These are phyloP conservation scores for Trichosanthes truncata DNA, from an alignment of 306 rosid genomes.

Conservation along the genomic window DNA sequence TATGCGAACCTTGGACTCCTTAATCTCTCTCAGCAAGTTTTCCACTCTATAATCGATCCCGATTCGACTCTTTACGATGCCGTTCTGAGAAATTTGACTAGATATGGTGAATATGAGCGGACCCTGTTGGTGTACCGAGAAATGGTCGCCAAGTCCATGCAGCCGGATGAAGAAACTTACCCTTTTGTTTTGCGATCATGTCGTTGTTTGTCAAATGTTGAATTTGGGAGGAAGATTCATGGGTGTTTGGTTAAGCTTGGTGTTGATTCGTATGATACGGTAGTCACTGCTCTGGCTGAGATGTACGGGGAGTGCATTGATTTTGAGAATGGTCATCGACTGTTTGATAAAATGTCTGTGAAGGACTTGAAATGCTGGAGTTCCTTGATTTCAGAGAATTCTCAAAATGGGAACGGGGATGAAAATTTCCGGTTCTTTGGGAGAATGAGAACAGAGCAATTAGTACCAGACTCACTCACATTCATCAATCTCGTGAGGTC, in stretches of 20 bases:
- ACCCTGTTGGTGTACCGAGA: conserved; percentile 34
- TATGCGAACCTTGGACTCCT: conserved; percentile 49
- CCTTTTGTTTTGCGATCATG: conserved; percentile 39
- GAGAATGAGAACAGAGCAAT: conserved; percentile 32
- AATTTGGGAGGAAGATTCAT: conserved; percentile 34
- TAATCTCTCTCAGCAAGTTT: conserved; percentile 30
- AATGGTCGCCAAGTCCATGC: conserved; percentile 34
- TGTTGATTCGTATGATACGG: conserved; percentile 33
- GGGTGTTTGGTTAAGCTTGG: conserved; percentile 57
- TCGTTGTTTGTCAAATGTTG: conserved; percentile 13
- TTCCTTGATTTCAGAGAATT: conserved; percentile 30
- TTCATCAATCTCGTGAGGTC: conserved; percentile 33
- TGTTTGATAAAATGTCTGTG: conserved; percentile 13
- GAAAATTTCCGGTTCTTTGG: conserved; percentile 22
- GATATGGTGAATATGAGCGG: conserved; percentile 30
- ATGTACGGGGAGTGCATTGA: conserved; percentile 17
- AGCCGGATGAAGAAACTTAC: conserved; percentile 43
- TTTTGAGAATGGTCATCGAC: conserved; percentile 14
- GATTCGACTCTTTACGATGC: conserved; percentile 32
- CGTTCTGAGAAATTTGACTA: conserved; percentile 26
- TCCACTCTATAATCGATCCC: conserved; percentile 25
- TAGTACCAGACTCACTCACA: conserved; percentile 29
- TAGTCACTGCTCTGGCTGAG: conserved; percentile 27
- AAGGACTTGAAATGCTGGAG: conserved; percentile 27
- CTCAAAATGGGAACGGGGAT: conserved; percentile 23